Conservation (phyloP, 2,329 filamentous ascomycete genomes). For the Boeremia exigua region DNA sequence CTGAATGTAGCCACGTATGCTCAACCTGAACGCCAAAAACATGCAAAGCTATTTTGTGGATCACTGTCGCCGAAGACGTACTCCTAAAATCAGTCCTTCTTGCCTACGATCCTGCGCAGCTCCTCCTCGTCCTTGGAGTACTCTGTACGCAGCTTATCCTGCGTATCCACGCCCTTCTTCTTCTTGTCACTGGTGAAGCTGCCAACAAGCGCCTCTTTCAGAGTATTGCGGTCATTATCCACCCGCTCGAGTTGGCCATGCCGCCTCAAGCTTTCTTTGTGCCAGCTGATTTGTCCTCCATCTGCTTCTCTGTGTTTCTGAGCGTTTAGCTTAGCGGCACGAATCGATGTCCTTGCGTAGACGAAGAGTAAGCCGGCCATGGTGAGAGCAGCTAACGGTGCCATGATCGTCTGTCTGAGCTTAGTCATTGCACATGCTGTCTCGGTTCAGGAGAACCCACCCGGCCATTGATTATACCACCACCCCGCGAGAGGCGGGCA, state of each 20-base stretch:
- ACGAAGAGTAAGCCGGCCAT: conserved; percentile 67
- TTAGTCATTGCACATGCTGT: not conserved
- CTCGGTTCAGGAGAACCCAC: conserved; percentile 18
- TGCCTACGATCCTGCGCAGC: conserved; percentile 48
- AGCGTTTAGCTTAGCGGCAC: conserved; percentile 70
- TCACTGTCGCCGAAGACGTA: not conserved
- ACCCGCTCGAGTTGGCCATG: conserved; percentile 58
- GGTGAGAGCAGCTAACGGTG: conserved; percentile 67
- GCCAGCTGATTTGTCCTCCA: conserved; percentile 61
- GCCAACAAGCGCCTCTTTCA: conserved; percentile 43
- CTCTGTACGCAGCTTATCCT: conserved; percentile 36
- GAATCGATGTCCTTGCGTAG: conserved; percentile 70
- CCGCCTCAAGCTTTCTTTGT: conserved; percentile 60
- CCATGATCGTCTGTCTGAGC: conserved; percentile 57
- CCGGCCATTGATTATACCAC: conserved; percentile 46
- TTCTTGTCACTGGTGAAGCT: conserved; percentile 40
- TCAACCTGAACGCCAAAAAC: not conserved
- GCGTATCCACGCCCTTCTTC: conserved; percentile 29
- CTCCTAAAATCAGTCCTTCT: conserved; percentile 30
- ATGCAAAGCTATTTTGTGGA: not conserved
- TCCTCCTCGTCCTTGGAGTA: conserved; percentile 48
- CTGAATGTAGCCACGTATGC: not conserved
- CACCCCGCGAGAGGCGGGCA: conserved; percentile 36
- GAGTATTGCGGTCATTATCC: conserved; percentile 45
- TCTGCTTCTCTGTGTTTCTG: conserved; percentile 64